phyloP scores from a whole-genome alignment of 495 filamentous ascomycete species.

The Neurospora sp. region DNA sequence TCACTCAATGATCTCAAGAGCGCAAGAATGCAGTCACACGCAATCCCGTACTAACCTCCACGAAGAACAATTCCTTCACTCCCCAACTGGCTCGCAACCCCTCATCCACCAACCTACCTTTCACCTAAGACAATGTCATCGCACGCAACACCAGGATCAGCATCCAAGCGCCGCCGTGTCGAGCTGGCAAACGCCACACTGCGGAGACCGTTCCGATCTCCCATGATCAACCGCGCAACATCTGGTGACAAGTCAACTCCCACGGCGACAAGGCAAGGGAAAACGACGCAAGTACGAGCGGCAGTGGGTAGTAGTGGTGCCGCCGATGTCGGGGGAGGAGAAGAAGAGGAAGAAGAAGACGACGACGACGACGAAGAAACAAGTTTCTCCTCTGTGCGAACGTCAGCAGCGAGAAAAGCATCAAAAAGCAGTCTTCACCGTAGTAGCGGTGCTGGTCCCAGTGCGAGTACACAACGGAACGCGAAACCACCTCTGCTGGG shows the following conservation, averaged over 20 bases:
- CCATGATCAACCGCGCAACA: constrained; percentile 13
- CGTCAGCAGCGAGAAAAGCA: not conserved
- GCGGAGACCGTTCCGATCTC: constrained; percentile 20
- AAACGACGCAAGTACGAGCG: not conserved
- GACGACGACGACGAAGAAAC: not conserved
- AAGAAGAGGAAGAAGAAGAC: not conserved
- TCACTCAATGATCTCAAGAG: not conserved
- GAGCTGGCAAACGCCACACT: constrained; percentile 18
- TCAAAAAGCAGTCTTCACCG: not conserved
- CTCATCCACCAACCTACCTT: not conserved
- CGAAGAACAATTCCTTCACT: not conserved
- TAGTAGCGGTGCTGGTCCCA: not conserved
- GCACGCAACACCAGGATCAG: constrained; percentile 11
- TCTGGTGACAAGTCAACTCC: not conserved
- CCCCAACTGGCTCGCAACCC: not conserved
- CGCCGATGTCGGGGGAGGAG: not conserved
- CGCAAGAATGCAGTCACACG: not conserved
- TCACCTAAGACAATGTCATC: constrained; percentile 6
- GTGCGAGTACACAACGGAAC: not conserved
- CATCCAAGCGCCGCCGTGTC: constrained; percentile 22
- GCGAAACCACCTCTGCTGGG: not conserved
- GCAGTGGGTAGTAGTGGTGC: not conserved
- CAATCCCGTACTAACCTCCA: not conserved
- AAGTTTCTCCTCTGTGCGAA: not conserved
- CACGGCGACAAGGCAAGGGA: not conserved